Base-by-base conservation (phyloP, 139 green algal species). In the Microglena sp. region DNA sequence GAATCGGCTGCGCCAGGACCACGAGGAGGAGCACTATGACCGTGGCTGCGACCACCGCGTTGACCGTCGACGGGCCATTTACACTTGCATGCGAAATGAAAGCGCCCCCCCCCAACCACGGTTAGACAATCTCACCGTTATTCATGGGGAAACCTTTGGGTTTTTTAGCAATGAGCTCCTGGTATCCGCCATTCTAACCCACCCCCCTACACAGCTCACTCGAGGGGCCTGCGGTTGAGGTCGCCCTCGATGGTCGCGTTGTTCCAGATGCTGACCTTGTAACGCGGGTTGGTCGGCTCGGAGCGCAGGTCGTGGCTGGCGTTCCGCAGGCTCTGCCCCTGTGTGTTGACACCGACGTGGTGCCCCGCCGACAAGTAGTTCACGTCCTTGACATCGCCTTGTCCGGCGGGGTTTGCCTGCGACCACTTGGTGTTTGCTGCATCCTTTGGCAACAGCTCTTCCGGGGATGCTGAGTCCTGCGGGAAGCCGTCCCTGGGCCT, bases 271-370 rank as follows among this genome's bases (percentile, higher is more conserved):
- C 8, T 30, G 2, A 69, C 45, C 1, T 26, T 35, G 27, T 46
- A 30, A 29, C 31, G 43, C 30, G 62, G 62, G 62, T 69, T 69
- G 31, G 31, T 4, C 4, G 45, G 45, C 11, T 40, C 28, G 2
- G 62, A 69, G 4, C 45, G 62, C 3, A 69, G 27, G 18, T 69
- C 40, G 5, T 46, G 62, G 45, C 33, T 62, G 21, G 62, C 15
- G 45, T 69, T 69, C 28, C 62, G 43, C 29, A 69, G 45, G 36
- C 36, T 59, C 29, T 60, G 33, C 11, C 62, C 62, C 2, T 53
- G 27, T 2, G 62, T 69, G 62, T 69, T 55, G 45, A 69, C n/a
- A n/a, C 62, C 62, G 45, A 69, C 24, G 62, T 62, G 62, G 34
- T 58, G 46, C 29, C 62, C 62, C 3, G 62, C 45, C 1, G 45